Evolutionary conservation across 1,284 basidiomycete genomes (phyloP).

Genomic region (Ustilago shanxiensis): DNA sequence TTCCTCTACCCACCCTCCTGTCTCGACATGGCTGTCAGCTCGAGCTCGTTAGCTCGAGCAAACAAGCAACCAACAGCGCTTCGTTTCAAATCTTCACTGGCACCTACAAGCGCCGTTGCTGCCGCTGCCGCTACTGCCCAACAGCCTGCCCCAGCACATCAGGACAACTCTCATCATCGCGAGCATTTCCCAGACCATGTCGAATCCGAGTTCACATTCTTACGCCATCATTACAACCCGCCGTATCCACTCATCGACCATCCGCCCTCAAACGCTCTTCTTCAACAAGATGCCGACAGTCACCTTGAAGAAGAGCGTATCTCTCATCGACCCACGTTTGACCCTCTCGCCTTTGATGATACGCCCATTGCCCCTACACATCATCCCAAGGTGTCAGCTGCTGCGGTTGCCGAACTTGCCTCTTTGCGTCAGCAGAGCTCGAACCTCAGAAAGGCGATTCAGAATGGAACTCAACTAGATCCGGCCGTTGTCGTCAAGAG

Average conservation of each 20-base stretch:
- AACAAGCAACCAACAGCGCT: neutral
- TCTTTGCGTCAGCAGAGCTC: slow-evolving; percentile 18
- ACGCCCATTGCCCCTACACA: neutral
- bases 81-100: slow-evolving; percentile 34
- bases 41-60: neutral
- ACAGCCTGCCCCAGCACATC: slow-evolving; percentile 14
- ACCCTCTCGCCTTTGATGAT: neutral
- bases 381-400: neutral
- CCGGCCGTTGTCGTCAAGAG: slow-evolving; percentile 8
- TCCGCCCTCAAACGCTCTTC: slow-evolving; percentile 13
- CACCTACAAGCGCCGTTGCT: slow-evolving; percentile 28
- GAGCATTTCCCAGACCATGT: slow-evolving; percentile 10
- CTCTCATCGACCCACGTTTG: neutral
- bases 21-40: slow-evolving; percentile 8
- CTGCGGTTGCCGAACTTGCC: slow-evolving; percentile 3
- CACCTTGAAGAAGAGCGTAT: slow-evolving; percentile 18
- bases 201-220: slow-evolving; percentile 27
- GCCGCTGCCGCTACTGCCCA: slow-evolving; percentile 21
- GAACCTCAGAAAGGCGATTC: slow-evolving; percentile 17
- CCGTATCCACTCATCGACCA: slow-evolving; percentile 22
- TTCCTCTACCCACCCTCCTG: slow-evolving; percentile 51
- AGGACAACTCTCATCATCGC: slow-evolving; percentile 10
- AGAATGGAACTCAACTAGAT: neutral
- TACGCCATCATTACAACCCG: slow-evolving; percentile 33
- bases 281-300: slow-evolving; percentile 22